Conservation (phyloP, 73 alveolate species). For the Durusdinium trenchii region DNA sequence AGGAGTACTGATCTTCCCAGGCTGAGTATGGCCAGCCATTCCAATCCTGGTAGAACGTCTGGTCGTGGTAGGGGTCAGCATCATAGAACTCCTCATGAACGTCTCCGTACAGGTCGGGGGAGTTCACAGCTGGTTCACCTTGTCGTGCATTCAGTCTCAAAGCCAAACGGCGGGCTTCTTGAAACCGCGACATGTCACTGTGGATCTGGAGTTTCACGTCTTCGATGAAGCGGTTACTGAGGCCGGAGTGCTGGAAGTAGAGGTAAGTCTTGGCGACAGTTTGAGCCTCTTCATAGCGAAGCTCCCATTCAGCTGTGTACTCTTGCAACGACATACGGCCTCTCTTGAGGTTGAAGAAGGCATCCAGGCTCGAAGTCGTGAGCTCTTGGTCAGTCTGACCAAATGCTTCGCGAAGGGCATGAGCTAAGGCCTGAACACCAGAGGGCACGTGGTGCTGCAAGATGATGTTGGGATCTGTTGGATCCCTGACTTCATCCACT, state of each 20-base stretch:
- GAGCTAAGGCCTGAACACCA: background rate
- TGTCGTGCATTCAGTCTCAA: background rate
- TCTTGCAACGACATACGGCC: background rate
- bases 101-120: background rate
- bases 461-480: background rate
- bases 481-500: background rate
- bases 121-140: background rate
- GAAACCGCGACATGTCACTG: background rate
- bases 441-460: background rate
- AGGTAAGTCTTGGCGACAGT: background rate
- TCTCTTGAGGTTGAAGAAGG: background rate
- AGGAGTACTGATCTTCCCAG: no score
- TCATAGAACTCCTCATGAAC: no score
- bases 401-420: background rate
- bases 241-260: no score
- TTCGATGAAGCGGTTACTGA: background rate
- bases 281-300: background rate
- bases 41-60: background rate
- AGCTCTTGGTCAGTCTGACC: background rate
- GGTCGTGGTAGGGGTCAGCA: background rate
- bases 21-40: background rate
- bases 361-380: background rate
- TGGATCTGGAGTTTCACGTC: conserved; percentile 1
- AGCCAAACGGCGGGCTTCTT: background rate
- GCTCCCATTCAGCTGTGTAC: background rate